Evolutionary conservation across 116 monocot genomes (phyloP), one percentile per base, ranked within the genome.

Genomic region (Posidonia oceanica): DNA sequence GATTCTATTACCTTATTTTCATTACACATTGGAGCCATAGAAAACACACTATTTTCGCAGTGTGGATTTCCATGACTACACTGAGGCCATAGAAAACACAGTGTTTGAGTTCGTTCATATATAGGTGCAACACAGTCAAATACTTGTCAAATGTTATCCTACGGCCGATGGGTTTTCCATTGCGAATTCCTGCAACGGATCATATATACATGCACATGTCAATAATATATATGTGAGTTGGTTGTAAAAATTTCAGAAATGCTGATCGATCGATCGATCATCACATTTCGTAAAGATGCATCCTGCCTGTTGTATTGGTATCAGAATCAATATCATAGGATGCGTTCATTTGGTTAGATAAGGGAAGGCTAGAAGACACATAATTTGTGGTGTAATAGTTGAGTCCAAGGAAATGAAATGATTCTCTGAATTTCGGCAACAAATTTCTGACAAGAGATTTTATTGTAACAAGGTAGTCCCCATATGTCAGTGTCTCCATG

Each of bases 381-480:
- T 80, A 88, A 12, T 54, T 56, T 39, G 88, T 2, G 0, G 86
- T 79, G 64, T 89, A 89, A 41, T 86, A 89, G 54, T 89, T 89
- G 44, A 89, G 55, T 3, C 89, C 89, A 48, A 89, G 68, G 61
- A 89, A 86, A 52, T 89, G 81, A 61, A 79, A 86, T 15, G 86
- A 86, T 36, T 70, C 83, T 60, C 74, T 81, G 56, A 89, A 86
- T 21, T 61, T 75, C 18, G 89, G 89, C 10, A 89, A 69, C 18
- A 86, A 76, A 18, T 71, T 52, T 17, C 79, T 59, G 0, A 81
- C 86, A 55, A 83, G 59, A 16, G 68, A 54, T 58, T 75, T 71
- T 86, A 89, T 86, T 66, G 1, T 83, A 11, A 70, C 64, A 3
- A 86, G 86, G 62, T 89, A 89, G 21, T 89, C 75, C 15, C 89